Evolutionary conservation across 768 basidiomycete genomes (phyloP), one percentile per base, ranked within the genome.

Genomic region (Sporobolomyces pararoseus): DNA sequence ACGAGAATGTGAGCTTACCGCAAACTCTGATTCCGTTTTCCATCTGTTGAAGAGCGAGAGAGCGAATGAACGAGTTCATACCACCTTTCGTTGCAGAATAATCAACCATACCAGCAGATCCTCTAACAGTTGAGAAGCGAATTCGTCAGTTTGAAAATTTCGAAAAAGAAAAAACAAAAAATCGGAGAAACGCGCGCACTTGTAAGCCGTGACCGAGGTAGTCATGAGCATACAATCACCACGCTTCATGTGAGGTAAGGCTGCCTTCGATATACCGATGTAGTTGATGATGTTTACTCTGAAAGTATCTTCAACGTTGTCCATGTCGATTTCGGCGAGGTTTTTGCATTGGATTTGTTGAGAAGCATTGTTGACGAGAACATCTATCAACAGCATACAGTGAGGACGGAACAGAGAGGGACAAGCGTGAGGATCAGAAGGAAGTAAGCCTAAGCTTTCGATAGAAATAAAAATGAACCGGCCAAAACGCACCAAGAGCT

Each of bases 51-150:
- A 80, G 74, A 0, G 85, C 83, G 44, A 86, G 80, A 13, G 84
- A 82, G 27, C 85, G 82, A 9, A 84, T 86, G 77, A 86, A 87
- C 17, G 83, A 79, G 34, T 37, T 32, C 25, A 68, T 85, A 7
- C 84, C 85, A 5, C 85, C 86, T 78, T 88, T 87, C 12, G 87
- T 87, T 2, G 83, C 74, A 9, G 83, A 82, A 78, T 86, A 86
- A 77, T 86, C 85, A 39, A 70, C 57, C 71, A 72, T 72, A 19
- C 49, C 71, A 13, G 63, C 71, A 42, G 39, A 42, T 42, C 39
- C 17, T 9, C 17, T 9, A 17, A 42, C 39, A 17, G 17, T 9
- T 9, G 9, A 42, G 39, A 42, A 42, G 10, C 39, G 39, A 42
- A 42, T 42, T n/a, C n/a, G n/a, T n/a, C n/a, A n/a, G n/a, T n/a